These are phyloP conservation scores for Akanthomyces muscarius DNA, from an alignment of 2,329 filamentous ascomycete species.

Conservation along the genomic window DNA sequence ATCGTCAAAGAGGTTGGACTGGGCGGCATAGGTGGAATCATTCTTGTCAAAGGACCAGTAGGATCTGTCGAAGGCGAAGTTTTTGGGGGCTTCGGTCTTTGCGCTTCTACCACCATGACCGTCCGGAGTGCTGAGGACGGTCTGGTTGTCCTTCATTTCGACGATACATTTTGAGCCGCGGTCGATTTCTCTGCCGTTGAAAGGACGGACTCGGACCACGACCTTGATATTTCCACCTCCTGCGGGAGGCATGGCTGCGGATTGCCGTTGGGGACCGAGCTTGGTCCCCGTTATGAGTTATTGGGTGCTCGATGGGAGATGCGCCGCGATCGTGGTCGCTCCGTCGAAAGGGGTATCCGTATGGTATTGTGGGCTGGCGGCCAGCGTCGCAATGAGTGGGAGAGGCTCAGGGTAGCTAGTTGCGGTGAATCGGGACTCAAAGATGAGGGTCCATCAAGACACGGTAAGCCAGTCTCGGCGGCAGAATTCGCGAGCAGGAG, in stretches of 20 bases:
- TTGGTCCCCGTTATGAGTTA: conserved; percentile 29
- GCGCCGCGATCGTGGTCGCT: conserved; percentile 1
- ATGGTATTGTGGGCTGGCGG: not conserved
- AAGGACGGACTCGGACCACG: conserved; percentile 92
- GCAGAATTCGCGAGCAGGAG: not conserved
- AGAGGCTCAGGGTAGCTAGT: not conserved
- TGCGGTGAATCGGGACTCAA: not conserved
- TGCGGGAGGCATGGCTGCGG: conserved; percentile 40
- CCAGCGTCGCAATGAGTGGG: not conserved
- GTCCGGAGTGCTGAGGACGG: conserved; percentile 71
- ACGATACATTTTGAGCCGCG: conserved; percentile 94
- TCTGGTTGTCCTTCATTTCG: conserved; percentile 92
- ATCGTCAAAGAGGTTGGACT: conserved; percentile 84
- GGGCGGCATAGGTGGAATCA: conserved; percentile 79
- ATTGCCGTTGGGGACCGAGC: conserved; percentile 32
- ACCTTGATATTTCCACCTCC: conserved; percentile 99
- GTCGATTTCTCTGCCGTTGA: conserved; percentile 93
- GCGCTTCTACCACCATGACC: conserved; percentile 58
- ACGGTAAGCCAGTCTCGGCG: not conserved
- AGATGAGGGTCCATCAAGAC: not conserved
- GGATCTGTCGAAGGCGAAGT: conserved; percentile 92
- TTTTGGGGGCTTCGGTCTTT: conserved; percentile 71
- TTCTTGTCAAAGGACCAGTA: conserved; percentile 96
- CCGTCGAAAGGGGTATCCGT: conserved; percentile 9
- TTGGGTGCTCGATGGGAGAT: not conserved